Percentiles rank a stretch among this genome's conserved stretches.
Evolutionary conservation across 768 basidiomycete species (phyloP).

Genomic region (Pleurotus platypus): DNA sequence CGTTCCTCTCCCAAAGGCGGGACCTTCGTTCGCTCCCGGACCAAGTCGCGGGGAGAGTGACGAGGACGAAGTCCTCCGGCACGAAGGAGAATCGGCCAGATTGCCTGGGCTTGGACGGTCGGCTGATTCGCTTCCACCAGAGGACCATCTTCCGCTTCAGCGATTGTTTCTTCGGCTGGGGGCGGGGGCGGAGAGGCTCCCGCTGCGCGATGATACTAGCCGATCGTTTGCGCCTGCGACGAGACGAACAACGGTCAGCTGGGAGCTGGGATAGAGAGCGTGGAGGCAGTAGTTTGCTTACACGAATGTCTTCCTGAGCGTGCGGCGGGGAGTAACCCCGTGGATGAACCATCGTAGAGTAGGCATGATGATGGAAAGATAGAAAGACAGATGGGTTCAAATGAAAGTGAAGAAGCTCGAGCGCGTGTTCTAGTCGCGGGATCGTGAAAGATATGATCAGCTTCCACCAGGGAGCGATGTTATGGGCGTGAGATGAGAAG

Average conservation of each 20-base stretch:
- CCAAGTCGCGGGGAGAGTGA: slow-evolving; percentile 11
- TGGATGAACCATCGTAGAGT: not conserved
- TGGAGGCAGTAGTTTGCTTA: not conserved
- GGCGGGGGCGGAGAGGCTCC: not conserved
- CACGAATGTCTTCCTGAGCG: not conserved
- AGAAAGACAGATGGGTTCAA: not conserved
- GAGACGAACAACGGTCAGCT: slow-evolving; percentile 4
- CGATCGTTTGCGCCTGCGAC: slow-evolving; percentile 2
- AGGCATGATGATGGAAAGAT: not conserved
- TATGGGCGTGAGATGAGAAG: not conserved
- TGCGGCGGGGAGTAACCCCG: not conserved
- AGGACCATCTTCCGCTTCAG: slow-evolving; percentile 23
- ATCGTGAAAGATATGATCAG: not conserved
- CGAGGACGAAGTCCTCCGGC: slow-evolving; percentile 27
- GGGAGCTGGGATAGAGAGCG: not conserved
- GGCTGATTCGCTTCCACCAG: slow-evolving; percentile 27
- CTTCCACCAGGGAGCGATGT: not conserved
- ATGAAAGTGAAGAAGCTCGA: not conserved
- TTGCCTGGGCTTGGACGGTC: slow-evolving; percentile 16
- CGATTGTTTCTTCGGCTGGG: slow-evolving; percentile 10
- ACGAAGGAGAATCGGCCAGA: slow-evolving; percentile 30
- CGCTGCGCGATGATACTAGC: not conserved
- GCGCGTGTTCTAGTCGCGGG: not conserved
- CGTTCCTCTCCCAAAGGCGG: not conserved
- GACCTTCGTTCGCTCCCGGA: not conserved